Evolutionary conservation across 1,284 basidiomycete species (phyloP).

Genomic region (Moesziomyces antarcticus): DNA sequence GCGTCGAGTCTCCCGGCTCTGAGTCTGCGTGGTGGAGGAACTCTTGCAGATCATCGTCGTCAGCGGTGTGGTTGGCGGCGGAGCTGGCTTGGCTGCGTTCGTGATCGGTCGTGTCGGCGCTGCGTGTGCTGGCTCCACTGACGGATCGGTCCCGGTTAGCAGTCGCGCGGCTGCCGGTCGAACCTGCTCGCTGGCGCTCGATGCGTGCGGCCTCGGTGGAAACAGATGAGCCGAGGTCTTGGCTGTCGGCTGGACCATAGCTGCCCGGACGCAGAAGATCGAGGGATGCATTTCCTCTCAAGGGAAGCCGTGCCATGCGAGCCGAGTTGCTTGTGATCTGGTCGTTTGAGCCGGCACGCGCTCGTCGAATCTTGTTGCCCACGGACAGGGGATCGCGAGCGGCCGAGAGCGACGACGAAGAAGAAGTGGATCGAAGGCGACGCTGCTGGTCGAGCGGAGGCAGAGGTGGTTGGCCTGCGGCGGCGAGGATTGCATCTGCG

Average conservation of each 20-base stretch:
- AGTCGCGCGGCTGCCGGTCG: background rate
- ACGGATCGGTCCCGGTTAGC: slow-evolving; percentile 23
- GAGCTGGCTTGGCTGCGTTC: slow-evolving; percentile 23
- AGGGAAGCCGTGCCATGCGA: background rate
- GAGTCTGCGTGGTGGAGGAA: slow-evolving; percentile 31
- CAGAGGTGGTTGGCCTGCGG: slow-evolving; percentile 3
- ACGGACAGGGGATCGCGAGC: slow-evolving; percentile 9
- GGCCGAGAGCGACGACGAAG: slow-evolving; percentile 37
- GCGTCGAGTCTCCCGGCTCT: slow-evolving; percentile 12
- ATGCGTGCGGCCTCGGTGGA: slow-evolving; percentile 1
- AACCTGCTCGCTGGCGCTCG: slow-evolving; percentile 9
- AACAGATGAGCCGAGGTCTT: background rate
- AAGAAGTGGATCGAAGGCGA: slow-evolving; percentile 30
- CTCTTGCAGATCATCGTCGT: slow-evolving; percentile 45
- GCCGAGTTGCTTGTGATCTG: slow-evolving; percentile 4
- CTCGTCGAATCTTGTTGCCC: slow-evolving; percentile 8
- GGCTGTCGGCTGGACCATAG: slow-evolving; percentile 8
- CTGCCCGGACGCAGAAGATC: slow-evolving; percentile 28
- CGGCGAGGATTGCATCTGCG: slow-evolving; percentile 7
- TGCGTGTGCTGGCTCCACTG: slow-evolving; percentile 31
- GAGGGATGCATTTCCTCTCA: slow-evolving; percentile 21
- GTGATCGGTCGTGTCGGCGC: slow-evolving; percentile 26
- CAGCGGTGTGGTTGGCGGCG: slow-evolving; percentile 8
- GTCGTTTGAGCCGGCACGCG: slow-evolving; percentile 38
- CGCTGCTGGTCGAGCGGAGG: slow-evolving; percentile 14